These are phyloP conservation scores for Cenchrus americanus DNA, from an alignment of 176 grass and related monocot genomes.

Conservation along the genomic window DNA sequence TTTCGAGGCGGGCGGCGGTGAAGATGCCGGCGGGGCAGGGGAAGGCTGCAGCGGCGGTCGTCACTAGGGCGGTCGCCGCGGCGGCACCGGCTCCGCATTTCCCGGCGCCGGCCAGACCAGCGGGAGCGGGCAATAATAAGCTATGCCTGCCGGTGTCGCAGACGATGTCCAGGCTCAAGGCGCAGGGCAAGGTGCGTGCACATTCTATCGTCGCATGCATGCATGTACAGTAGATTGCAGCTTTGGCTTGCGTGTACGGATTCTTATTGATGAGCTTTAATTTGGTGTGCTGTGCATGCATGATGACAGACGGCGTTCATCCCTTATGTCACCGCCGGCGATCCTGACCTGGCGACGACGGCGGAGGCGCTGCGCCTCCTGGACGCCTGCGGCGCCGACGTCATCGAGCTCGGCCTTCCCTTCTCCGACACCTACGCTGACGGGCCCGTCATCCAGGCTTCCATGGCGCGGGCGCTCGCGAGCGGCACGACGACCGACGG, in stretches of 20 bases:
- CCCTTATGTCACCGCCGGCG: conserved; percentile 87
- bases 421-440: conserved; percentile 67
- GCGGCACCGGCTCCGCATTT: conserved; percentile 42
- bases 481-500: conserved; percentile 50
- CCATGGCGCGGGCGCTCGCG: conserved; percentile 55
- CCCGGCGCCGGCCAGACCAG: conserved; percentile 28
- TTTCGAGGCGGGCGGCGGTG: neutral
- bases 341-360: conserved; percentile 76
- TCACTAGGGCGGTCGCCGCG: conserved; percentile 22
- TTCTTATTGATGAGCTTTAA: neutral
- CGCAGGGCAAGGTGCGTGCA: conserved; percentile 32
- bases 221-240: neutral
- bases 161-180: conserved; percentile 33
- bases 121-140: neutral
- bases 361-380: conserved; percentile 70
- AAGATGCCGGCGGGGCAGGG: neutral
- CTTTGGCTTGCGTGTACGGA: neutral
- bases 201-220: neutral
- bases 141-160: conserved; percentile 38
- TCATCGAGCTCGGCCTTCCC: conserved; percentile 74
- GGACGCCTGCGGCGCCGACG: conserved; percentile 66
- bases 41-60: neutral
- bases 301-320: conserved; percentile 53
- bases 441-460: conserved; percentile 69
- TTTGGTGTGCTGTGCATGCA: no score